Evolutionary conservation across 768 basidiomycete species (phyloP).

Genomic region (Lactarius hatsudake): DNA sequence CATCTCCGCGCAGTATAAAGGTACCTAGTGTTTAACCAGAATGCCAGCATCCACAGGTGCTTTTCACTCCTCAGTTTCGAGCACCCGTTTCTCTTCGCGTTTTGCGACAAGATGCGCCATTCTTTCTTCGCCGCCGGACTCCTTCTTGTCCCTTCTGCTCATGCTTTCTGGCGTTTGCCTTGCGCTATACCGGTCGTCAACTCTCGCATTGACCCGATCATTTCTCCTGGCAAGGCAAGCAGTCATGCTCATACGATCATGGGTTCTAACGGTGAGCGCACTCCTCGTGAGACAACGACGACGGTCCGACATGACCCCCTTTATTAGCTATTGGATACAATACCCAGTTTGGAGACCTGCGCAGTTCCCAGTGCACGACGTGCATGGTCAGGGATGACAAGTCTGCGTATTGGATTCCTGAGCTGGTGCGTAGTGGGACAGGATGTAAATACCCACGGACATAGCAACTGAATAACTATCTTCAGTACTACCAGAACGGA

Average conservation of each 20-base stretch:
- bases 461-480: slow-evolving; percentile 3
- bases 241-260: slow-evolving; percentile 24
- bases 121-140: slow-evolving; percentile 10
- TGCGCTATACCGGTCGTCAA: slow-evolving; percentile 17
- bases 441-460: background rate
- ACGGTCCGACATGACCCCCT: background rate
- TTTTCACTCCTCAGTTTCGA: background rate
- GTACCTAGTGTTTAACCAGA: background rate
- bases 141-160: slow-evolving; percentile 11
- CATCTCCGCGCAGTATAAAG: slow-evolving; percentile 14
- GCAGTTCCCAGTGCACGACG: slow-evolving; percentile 19
- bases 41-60: slow-evolving; percentile 15
- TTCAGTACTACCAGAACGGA: slow-evolving; percentile 19
- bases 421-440: slow-evolving; percentile 8
- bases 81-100: background rate
- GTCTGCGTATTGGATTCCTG: slow-evolving; percentile 25
- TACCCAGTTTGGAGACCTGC: slow-evolving; percentile 19
- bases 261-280: slow-evolving; percentile 20
- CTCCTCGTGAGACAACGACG: no score
- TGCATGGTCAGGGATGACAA: slow-evolving; percentile 25
- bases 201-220: slow-evolving; percentile 24
- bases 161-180: slow-evolving; percentile 24
- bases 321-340: slow-evolving; percentile 13
- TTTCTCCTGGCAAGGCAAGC: slow-evolving; percentile 9
- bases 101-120: slow-evolving; percentile 9